Base-by-base conservation (phyloP, 2,329 filamentous ascomycete genomes). In the Arthrinium puccinioides region DNA sequence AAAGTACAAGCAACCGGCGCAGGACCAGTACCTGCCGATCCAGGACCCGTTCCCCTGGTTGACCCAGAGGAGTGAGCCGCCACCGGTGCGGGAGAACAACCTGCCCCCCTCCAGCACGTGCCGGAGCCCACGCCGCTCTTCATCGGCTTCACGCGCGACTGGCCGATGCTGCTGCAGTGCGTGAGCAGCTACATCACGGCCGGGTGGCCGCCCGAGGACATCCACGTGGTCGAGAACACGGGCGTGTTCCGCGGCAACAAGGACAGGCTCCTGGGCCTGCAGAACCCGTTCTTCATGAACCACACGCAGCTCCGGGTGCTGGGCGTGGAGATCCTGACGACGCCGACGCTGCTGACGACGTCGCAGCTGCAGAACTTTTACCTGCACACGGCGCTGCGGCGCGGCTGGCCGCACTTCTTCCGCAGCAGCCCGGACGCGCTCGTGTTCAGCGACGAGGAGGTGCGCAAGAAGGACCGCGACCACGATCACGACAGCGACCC, bases 211-310 rank as follows among this genome's bases (percentile, higher is more conserved):
- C 52, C 68, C 3, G 55, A 56, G 20, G 66, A 75, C 44, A 75
- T 76, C 38, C 66, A 68, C 41, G 62, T 76, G 1, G 58, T 76
- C 6, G 72, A 76, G 46, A 76, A 76, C 52, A 76, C 67, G 11
- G 71, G 71, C 11, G 64, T 64, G 4, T 70, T 74, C 56, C 54
- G 64, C 36, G 59, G 66, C 9, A 76, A 76, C 44, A 53, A 57
- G 30, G 48, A 61, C n/a, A 54, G 55, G 1, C 48, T 56, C 15
- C 56, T 75, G 20, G 62, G 64, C 1, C 50, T 69, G 4, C 64
- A 74, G 37, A 75, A 76, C 41, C 70, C 69, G 0, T 75, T 73
- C 52, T 74, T 67, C 49, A 55, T 77, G 8, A 70, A 76, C 50
- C 65, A 74, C 45, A 65, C 63, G 2, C 63, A 67, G 20, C 55